A percentile compares a stretch with the other conserved stretches of the same genome.
These are phyloP conservation scores for Entelexis sorbosivorans DNA, from an alignment of 1,139 yeast genomes.

Conservation along the genomic window DNA sequence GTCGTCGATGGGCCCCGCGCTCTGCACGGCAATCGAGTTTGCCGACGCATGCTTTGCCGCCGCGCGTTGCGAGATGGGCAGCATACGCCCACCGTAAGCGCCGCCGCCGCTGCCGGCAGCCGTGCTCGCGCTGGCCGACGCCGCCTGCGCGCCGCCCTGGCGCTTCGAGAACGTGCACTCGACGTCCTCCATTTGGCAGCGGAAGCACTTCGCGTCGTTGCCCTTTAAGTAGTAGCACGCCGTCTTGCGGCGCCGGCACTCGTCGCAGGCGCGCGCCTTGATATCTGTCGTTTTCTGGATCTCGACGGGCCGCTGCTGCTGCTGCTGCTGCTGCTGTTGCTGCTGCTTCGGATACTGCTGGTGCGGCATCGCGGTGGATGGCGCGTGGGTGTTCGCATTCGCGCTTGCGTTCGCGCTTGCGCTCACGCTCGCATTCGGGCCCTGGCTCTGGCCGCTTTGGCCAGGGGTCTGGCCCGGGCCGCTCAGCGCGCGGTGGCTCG, in stretches of 20 bases:
- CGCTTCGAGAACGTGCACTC: slow-evolving; percentile 30
- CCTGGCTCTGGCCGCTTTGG: not conserved
- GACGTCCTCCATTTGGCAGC: slow-evolving; percentile 30
- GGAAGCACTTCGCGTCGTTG: slow-evolving; percentile 28
- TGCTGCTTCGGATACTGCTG: too few relatives aligned
- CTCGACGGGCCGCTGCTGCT: slow-evolving; percentile 12
- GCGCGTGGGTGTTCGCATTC: too few relatives aligned
- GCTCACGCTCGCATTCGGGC: too few relatives aligned
- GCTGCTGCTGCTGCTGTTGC: not conserved
- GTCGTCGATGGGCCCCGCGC: slow-evolving; percentile 29
- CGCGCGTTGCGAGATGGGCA: slow-evolving; percentile 16
- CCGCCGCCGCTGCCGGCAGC: not conserved
- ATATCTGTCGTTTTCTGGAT: slow-evolving; percentile 23
- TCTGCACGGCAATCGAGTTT: slow-evolving; percentile 12
- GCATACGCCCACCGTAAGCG: not conserved
- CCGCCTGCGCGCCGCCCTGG: not conserved
- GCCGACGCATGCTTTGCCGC: slow-evolving; percentile 4
- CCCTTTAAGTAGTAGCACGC: slow-evolving; percentile 32
- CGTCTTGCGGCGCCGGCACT: slow-evolving; percentile 31
- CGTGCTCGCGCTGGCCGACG: not conserved
- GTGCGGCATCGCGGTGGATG: too few relatives aligned
- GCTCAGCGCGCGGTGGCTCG: not conserved
- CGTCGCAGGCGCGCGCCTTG: slow-evolving; percentile 27
- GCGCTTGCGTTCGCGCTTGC: too few relatives aligned
- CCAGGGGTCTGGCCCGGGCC: too few relatives aligned